Base-by-base conservation (phyloP, 352 stramenopile species). In the Globisporangium nodosum region DNA sequence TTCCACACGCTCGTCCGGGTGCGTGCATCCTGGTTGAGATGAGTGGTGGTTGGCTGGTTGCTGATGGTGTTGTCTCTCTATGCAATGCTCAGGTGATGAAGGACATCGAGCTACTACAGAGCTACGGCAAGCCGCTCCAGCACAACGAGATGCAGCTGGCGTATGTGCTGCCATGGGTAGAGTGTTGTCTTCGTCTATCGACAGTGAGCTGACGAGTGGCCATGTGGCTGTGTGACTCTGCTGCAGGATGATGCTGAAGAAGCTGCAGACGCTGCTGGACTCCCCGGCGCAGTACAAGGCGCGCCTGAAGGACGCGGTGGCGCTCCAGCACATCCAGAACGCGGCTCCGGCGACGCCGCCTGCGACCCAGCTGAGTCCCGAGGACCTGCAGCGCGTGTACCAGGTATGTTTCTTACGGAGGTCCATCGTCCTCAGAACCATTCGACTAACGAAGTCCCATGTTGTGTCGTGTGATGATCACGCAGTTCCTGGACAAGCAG, bases 221-320 rank as follows among this genome's bases (percentile, higher is more conserved):
- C 21, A 24, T 24, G 21, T 24, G 21, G 21, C 21, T 24, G 21
- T 24, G 21, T 39, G 27, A 13, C 5, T 56, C 37, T 49, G 16
- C 11, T 61, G 35, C 56, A 94, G 83, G 4, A 76, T 79, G 76
- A 76, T 81, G 42, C 58, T 95, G 57, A 92, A 95, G 68, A 93
- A 94, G 62, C 69, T 95, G 3, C 81, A 93, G 57, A 81, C 68
- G 49, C 61, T 93, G 56, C 64, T 95, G 53, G 74, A 95, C 63
- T 76, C 83, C 20, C 84, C 83, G n/a, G 81, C 71, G 1, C 86
- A 95, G 53, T 95, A 92, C 79, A 95, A 95, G 65, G 86, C 86
- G 0, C 86, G 85, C 37, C 63, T 95, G 33, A 89, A 92, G 54
- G 83, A 95, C 43, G 74, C 72, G 3, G 79, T 91, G 42, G 76